Conservation (phyloP, 2,329 filamentous ascomycete genomes). For the Claviceps sp. region DNA sequence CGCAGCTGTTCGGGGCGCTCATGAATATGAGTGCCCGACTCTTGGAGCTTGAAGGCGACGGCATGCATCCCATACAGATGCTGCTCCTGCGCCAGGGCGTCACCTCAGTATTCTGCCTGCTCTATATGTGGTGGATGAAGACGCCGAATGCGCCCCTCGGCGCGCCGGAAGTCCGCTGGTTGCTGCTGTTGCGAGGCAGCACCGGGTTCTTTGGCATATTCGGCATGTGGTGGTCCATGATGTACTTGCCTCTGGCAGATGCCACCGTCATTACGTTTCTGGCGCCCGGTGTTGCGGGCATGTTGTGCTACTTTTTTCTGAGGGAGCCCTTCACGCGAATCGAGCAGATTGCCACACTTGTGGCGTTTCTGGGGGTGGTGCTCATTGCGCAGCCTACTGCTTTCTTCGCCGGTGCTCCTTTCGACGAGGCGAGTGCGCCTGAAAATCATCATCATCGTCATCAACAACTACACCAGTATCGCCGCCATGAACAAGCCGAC, state of each 20-base stretch:
- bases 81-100: constrained; percentile 69
- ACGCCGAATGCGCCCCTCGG: constrained; percentile 62
- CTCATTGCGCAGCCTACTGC: constrained; percentile 64
- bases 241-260: constrained; percentile 74
- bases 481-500: neutral
- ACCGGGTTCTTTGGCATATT: constrained; percentile 68
- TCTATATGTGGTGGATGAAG: constrained; percentile 61
- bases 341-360: constrained; percentile 61
- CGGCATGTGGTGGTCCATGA: constrained; percentile 53
- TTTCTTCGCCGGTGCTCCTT: constrained; percentile 27
- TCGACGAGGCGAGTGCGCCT: constrained; percentile 4
- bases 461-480: neutral
- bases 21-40: constrained; percentile 78
- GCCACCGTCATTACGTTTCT: constrained; percentile 85
- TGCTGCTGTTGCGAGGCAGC: constrained; percentile 56
- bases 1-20: constrained; percentile 68
- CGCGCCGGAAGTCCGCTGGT: constrained; percentile 46
- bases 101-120: constrained; percentile 50
- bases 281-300: constrained; percentile 63
- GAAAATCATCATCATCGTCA: neutral
- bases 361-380: constrained; percentile 68
- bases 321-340: constrained; percentile 66
- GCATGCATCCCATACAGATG: constrained; percentile 74
- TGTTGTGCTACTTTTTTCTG: constrained; percentile 62
- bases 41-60: constrained; percentile 56